Evolutionary conservation across 176 grass and related monocot genomes (phyloP), one percentile per base, ranked within the genome.

Genomic region (Rhipidocladum racemiflorum): DNA sequence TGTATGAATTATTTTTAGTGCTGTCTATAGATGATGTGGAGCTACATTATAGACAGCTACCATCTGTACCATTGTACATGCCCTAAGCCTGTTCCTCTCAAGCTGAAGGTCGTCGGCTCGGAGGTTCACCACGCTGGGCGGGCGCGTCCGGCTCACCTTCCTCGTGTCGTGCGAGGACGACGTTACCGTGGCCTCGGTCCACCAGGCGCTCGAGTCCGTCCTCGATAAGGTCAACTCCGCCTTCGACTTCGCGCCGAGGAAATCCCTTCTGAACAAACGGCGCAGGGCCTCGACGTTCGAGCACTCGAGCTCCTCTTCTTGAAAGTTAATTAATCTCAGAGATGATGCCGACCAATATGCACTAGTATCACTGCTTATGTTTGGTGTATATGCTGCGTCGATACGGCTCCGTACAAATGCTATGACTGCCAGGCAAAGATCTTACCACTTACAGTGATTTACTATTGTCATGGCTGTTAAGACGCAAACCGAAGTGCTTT

Each of bases 81-180:
- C n/a, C n/a, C n/a, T n/a, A n/a, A n/a, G n/a, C n/a, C n/a, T n/a
- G n/a, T n/a, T n/a, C n/a, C 78, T 25, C 68, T 99, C 53, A 7
- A 75, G 25, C 85, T 91, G 27, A 81, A 67, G 72, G 77, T 85
- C 42, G 82, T 96, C 34, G 80, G 85, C 50, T 88, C 93, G 9
- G 93, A 99, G 76, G 78, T 99, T 99, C 34, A 96, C 91, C 24
- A 85, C 93, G n/a, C 77, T 99, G 17, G 85, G 89, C 72, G 93
- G 93, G 9, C 80, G 97, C 87, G 85, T 94, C 9, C 85, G 89
- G 28, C 46, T 90, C 74, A 62, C 89, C 20, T 75, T 99, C 40
- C 61, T 85, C 18, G 30, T 91, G 80, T 59, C 67, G 42, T 42
- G 42, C 7, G 92, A 89, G 64, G 84, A 60, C 45, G 64, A 21